phyloP scores from a whole-genome alignment of 2,329 filamentous ascomycete species.

The Trichophyton simii region DNA sequence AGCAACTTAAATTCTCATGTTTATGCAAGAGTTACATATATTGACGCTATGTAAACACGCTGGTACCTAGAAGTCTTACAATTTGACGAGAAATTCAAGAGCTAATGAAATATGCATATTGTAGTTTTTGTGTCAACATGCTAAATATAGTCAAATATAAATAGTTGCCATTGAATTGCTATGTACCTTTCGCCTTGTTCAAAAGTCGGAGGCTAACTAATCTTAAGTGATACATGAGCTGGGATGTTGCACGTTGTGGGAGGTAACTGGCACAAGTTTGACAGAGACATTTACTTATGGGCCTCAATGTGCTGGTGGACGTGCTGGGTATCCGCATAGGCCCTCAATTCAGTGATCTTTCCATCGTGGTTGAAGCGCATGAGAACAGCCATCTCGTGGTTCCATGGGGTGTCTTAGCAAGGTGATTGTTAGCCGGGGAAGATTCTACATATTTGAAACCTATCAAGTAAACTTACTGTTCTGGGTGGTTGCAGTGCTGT shows the following conservation, averaged over 20 bases:
- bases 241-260: background rate
- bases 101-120: background rate
- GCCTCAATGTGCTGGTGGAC: slow-evolving; percentile 9
- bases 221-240: background rate
- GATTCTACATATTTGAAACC: background rate
- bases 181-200: background rate
- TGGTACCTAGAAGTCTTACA: too few relatives aligned
- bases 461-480: slow-evolving; percentile 4
- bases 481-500: slow-evolving; percentile 8
- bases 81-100: background rate
- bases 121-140: background rate
- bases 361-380: slow-evolving; percentile 8
- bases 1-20: background rate
- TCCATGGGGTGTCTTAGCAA: slow-evolving; percentile 8
- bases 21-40: background rate
- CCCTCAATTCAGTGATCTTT: slow-evolving; percentile 9
- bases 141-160: background rate
- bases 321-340: slow-evolving; percentile 8
- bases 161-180: background rate
- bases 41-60: background rate
- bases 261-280: background rate
- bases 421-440: background rate
- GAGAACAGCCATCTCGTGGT: slow-evolving; percentile 9
- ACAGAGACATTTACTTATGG: slow-evolving; percentile 6
- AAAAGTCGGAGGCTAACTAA: background rate